These are phyloP conservation scores for Pyricularia grisea DNA, from an alignment of 2,329 filamentous ascomycete species.

Conservation along the genomic window DNA sequence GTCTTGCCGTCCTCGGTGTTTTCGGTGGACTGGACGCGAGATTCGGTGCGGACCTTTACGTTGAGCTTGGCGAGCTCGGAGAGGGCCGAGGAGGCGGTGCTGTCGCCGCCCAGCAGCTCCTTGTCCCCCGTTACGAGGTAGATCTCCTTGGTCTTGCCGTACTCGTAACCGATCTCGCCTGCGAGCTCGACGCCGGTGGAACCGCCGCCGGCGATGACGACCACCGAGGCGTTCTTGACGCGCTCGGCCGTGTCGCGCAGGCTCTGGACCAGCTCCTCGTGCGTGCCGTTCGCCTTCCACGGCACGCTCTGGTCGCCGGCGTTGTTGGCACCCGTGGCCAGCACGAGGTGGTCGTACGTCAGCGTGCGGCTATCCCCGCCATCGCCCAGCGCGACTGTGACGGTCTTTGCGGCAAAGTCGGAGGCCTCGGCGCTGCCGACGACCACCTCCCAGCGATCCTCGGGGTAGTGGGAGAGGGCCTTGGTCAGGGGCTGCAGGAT, in stretches of 20 bases:
- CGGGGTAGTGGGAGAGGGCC: slow-evolving; percentile 40
- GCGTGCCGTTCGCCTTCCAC: slow-evolving; percentile 40
- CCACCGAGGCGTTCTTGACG: slow-evolving; percentile 35
- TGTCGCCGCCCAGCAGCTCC: slow-evolving; percentile 34
- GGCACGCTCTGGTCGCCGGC: slow-evolving; percentile 28
- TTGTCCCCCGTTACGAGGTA: slow-evolving; percentile 33
- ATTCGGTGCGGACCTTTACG: slow-evolving; percentile 34
- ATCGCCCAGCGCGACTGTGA: slow-evolving; percentile 24
- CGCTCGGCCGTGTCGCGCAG: slow-evolving; percentile 30
- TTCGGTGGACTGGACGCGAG: slow-evolving; percentile 27
- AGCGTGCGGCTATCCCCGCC: slow-evolving; percentile 17
- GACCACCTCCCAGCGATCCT: slow-evolving; percentile 39
- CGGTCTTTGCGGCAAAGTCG: slow-evolving; percentile 29
- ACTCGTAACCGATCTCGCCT: slow-evolving; percentile 44
- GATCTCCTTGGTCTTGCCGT: slow-evolving; percentile 35
- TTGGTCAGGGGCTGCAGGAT: slow-evolving; percentile 38
- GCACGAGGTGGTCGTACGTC: slow-evolving; percentile 45
- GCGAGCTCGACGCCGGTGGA: slow-evolving; percentile 46
- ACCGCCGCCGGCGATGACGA: slow-evolving; percentile 48
- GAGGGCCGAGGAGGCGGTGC: slow-evolving; percentile 27
- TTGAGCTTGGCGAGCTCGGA: slow-evolving; percentile 42
- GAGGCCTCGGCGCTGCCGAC: slow-evolving; percentile 38
- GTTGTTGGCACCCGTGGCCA: slow-evolving; percentile 43
- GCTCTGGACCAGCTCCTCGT: slow-evolving; percentile 31
- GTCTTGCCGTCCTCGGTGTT: slow-evolving; percentile 32